Percentiles rank a stretch among this genome's conserved stretches.
Evolutionary conservation across 345 rosid genomes (phyloP).

Genomic region (Euphorbia pulcherrima): DNA sequence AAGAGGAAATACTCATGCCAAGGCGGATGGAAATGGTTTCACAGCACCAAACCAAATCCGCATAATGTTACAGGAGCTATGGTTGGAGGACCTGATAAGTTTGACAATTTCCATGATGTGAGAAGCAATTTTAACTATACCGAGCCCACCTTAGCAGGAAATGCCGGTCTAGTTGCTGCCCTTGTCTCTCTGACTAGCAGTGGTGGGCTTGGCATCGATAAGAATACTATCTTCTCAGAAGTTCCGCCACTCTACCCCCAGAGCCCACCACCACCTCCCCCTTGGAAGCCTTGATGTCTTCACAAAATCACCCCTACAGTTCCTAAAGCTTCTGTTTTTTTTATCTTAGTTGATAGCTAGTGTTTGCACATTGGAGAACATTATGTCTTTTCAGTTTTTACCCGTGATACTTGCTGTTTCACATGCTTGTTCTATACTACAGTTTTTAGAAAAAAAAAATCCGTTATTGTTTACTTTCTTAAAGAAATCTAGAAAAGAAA

Average conservation of each 20-base stretch:
- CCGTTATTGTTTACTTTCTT: neutral
- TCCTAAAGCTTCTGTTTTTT: neutral
- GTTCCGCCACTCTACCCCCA: constrained; percentile 77
- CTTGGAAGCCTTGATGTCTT: constrained; percentile 65
- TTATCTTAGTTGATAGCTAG: neutral
- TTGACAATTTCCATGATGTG: constrained; percentile 61
- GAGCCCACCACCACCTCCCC: constrained; percentile 70
- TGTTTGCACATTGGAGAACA: too few species aligned
- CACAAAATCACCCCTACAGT: neutral
- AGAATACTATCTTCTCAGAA: constrained; percentile 57
- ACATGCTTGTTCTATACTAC: too few species aligned
- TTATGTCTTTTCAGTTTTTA: neutral
- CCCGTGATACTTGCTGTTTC: too few species aligned
- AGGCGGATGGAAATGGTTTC: constrained; percentile 64
- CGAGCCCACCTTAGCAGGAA: constrained; percentile 79
- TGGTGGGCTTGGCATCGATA: constrained; percentile 49
- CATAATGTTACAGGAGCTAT: constrained; percentile 78
- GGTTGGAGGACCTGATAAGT: constrained; percentile 79
- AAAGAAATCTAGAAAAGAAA: neutral
- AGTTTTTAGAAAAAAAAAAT: neutral
- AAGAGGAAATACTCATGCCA: constrained; percentile 57
- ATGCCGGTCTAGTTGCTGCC: constrained; percentile 79
- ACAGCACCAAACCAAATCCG: constrained; percentile 53
- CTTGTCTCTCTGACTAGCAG: constrained; percentile 61
- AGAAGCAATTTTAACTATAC: constrained; percentile 51